These are phyloP conservation scores for Trichoderma reesei DNA, from an alignment of 495 filamentous ascomycete genomes.

Conservation along the genomic window DNA sequence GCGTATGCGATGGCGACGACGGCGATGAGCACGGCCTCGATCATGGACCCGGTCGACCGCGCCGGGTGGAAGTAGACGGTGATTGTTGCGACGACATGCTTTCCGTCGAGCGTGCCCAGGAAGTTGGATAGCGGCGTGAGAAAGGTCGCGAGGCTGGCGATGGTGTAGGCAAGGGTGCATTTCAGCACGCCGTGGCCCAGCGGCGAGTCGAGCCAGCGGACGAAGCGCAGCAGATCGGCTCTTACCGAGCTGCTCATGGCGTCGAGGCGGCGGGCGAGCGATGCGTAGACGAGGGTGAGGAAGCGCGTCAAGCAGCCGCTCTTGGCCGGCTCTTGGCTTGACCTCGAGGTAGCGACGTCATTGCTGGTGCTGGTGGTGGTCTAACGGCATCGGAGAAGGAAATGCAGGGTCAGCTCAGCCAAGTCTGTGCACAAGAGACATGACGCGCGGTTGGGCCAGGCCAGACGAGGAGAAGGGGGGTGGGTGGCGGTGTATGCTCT, in stretches of 20 bases:
- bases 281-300: neutral
- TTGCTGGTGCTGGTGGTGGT: neutral
- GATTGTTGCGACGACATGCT: constrained; percentile 89
- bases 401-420: neutral
- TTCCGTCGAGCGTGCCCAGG: constrained; percentile 83
- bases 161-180: constrained; percentile 83
- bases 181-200: constrained; percentile 73
- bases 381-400: neutral
- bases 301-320: neutral
- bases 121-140: constrained; percentile 59
- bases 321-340: neutral
- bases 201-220: constrained; percentile 38
- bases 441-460: neutral
- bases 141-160: constrained; percentile 84
- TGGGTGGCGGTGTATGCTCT: too few relatives aligned
- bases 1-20: constrained; percentile 75
- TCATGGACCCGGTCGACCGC: constrained; percentile 80
- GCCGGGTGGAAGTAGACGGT: constrained; percentile 96
- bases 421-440: neutral
- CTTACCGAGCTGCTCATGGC: neutral
- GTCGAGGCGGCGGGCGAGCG: neutral
- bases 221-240: constrained; percentile 17
- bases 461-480: neutral
- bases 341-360: neutral
- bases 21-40: constrained; percentile 75